Evolutionary conservation across 139 green algal genomes (phyloP).

Genomic region (Tetradesmus obliquus): DNA sequence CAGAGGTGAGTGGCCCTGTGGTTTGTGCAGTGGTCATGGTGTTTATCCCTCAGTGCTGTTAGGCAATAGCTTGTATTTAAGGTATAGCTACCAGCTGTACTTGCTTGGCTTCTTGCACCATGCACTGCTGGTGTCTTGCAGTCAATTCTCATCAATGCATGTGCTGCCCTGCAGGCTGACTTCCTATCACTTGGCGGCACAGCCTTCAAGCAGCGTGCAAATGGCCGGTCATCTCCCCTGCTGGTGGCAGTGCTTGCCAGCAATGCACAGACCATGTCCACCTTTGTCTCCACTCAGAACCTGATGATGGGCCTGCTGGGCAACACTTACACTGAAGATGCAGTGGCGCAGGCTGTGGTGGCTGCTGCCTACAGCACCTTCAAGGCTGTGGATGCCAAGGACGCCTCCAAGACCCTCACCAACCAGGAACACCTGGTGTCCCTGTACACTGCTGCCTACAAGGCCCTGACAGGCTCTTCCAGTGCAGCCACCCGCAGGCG

Average conservation of each 20-base stretch:
- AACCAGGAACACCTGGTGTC: neutral
- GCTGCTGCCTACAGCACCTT: neutral
- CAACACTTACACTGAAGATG: neutral
- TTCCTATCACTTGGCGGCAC: too few species aligned
- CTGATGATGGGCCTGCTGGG: neutral
- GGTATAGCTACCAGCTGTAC: too few species aligned
- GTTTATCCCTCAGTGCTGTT: neutral
- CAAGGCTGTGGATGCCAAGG: neutral
- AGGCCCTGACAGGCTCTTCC: neutral
- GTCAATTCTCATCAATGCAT: too few species aligned
- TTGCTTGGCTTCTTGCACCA: too few species aligned
- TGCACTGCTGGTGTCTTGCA: too few species aligned
- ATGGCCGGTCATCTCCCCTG: too few species aligned
- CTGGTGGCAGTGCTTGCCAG: too few species aligned
- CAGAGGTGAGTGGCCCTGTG: neutral
- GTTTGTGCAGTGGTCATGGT: neutral
- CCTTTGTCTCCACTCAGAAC: neutral
- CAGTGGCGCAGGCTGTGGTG: constrained; percentile 9
- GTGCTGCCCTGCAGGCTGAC: too few species aligned
- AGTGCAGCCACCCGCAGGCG: neutral
- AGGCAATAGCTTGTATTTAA: neutral
- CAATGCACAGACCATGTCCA: too few species aligned
- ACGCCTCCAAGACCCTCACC: neutral
- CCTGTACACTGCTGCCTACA: neutral
- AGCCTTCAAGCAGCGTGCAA: too few species aligned